Base-by-base conservation (phyloP, 73 alveolate genomes). In the Tetrahymena elliotti region DNA sequence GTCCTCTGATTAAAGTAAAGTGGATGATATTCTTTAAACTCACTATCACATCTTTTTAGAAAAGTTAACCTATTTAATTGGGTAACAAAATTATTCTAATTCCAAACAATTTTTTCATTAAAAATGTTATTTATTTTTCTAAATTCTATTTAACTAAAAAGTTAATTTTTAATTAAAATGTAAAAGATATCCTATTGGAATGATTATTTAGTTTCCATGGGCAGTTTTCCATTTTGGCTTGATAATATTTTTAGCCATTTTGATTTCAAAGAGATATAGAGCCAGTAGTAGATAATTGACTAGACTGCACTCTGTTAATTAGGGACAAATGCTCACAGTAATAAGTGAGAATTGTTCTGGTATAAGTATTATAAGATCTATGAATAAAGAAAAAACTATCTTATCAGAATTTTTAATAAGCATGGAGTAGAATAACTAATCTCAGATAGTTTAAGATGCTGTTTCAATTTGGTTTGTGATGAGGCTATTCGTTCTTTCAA, bases 1-100 rank as follows among this genome's bases (percentile, higher is more conserved):
- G 53, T 95, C 99, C 13, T 95, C 96, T 54, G 99, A 98, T 92
- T 88, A 94, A 94, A 95, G 53, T 11, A 93, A 84, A 38, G 33
- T 84, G 16, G 96, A 83, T 94, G 93, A 41, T 41, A 93, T 39
- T 39, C 39, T 93, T 10, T 36, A 36, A n/a, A 27, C 38, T 3
- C 37, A 38, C 24, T 38, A 41, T 47, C 93, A 83, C 27, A 35
- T 35, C 33, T 35, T 35, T 10, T 31, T 93, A 12, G 93, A 35
- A 24, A 39, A 38, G 31, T 31, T 93, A 36, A n/a, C 94, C 35
- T 36, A 47, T 53, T 4, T 38, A 22, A 93, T 38, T 1, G 95
- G 92, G 88, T 68, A 68, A 31, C 16, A 18, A 24, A 2, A 68
- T 2, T 68, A 3, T 31, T 68, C 34, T 68, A 53, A 53, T 53